These are phyloP conservation scores for Fusarium piperis DNA, from an alignment of 2,329 filamentous ascomycete genomes.

Conservation along the genomic window DNA sequence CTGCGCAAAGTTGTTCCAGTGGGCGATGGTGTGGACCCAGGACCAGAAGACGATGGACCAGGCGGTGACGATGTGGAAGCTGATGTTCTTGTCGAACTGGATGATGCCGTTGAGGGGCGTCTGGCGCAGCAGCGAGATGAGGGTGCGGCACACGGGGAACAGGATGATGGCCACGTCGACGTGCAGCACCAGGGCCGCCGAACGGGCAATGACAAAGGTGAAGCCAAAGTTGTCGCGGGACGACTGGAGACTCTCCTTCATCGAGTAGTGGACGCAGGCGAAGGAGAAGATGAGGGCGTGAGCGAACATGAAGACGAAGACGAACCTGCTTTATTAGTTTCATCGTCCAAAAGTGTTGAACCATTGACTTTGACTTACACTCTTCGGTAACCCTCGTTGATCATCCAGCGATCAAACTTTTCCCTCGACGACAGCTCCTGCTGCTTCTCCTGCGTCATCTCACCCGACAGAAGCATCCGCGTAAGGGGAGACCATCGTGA, in stretches of 20 bases:
- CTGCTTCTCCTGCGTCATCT: conserved; percentile 80
- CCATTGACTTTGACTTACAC: conserved; percentile 64
- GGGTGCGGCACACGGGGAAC: conserved; percentile 83
- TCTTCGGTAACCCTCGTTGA: conserved; percentile 85
- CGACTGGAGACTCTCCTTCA: conserved; percentile 77
- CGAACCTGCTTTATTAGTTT: conserved; percentile 60
- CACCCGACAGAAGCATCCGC: conserved; percentile 83
- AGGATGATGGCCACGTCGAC: conserved; percentile 83
- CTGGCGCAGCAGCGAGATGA: conserved; percentile 82
- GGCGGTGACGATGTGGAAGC: conserved; percentile 84
- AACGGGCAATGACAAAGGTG: conserved; percentile 79
- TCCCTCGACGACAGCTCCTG: conserved; percentile 74
- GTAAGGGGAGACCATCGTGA: conserved; percentile 85
- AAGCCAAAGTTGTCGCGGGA: conserved; percentile 76
- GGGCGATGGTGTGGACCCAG: conserved; percentile 85
- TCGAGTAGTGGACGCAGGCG: conserved; percentile 80
- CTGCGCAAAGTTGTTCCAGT: conserved; percentile 88
- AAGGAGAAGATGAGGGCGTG: conserved; percentile 83
- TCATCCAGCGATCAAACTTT: conserved; percentile 87
- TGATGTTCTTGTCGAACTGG: conserved; percentile 90
- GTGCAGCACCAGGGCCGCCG: conserved; percentile 80
- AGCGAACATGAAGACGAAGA: conserved; percentile 77
- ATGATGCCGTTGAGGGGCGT: conserved; percentile 88
- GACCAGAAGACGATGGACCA: conserved; percentile 92
- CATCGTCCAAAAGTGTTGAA: not conserved